Conservation (phyloP, 352 stramenopile species). For the Phytophthora sp. region DNA sequence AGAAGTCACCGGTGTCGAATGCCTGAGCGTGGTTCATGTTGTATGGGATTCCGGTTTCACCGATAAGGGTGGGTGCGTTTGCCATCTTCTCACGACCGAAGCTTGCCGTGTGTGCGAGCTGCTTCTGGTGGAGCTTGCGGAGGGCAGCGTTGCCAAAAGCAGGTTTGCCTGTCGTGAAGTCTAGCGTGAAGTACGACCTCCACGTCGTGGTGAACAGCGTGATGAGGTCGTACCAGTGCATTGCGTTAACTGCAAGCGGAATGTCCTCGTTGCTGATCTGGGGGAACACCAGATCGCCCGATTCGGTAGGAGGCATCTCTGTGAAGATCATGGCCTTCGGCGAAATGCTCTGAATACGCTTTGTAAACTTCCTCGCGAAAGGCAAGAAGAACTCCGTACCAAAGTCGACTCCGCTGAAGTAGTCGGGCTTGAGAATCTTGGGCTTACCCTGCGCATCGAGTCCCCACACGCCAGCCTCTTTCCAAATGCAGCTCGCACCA, state of each 20-base stretch:
- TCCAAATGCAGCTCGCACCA: constrained; percentile 68
- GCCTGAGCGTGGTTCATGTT: constrained; percentile 54
- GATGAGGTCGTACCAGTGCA: constrained; percentile 90
- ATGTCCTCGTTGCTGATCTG: constrained; percentile 52
- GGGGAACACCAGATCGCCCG: constrained; percentile 60
- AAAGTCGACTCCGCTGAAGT: constrained; percentile 76
- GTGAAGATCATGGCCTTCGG: constrained; percentile 75
- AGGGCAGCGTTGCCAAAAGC: constrained; percentile 66
- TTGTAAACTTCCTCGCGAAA: constrained; percentile 61
- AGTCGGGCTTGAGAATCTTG: constrained; percentile 51
- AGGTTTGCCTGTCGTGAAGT: constrained; percentile 56
- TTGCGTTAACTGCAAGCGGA: constrained; percentile 71
- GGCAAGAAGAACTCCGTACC: constrained; percentile 74
- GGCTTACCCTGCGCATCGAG: constrained; percentile 38
- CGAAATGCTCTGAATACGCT: constrained; percentile 54
- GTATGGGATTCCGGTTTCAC: constrained; percentile 67
- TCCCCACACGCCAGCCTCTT: constrained; percentile 76
- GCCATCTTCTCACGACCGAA: constrained; percentile 48
- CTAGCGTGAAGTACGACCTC: constrained; percentile 72
- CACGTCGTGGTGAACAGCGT: constrained; percentile 82
- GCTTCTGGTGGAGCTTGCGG: constrained; percentile 52
- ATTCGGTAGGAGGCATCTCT: constrained; percentile 77
- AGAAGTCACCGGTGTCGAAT: constrained; percentile 54
- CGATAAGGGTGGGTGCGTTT: constrained; percentile 56
- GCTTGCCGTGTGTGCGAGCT: constrained; percentile 58